phyloP scores from a whole-genome alignment of 2,329 filamentous ascomycete genomes.

The Fusarium sororula region DNA sequence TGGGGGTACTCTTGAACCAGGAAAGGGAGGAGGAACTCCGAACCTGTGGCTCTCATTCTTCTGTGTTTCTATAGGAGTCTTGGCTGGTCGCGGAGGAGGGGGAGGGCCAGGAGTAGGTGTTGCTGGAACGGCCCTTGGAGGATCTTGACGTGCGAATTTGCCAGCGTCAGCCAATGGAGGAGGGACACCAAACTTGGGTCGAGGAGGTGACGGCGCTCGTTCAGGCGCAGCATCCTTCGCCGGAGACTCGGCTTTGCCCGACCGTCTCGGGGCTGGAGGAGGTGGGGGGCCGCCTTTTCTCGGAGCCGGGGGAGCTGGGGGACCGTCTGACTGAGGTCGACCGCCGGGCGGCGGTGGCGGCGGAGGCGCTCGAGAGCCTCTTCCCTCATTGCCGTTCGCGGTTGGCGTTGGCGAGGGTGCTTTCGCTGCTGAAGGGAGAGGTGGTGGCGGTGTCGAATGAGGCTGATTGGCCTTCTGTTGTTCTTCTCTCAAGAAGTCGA shows the following conservation, averaged over 20 bases:
- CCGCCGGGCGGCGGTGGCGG: slow-evolving; percentile 49
- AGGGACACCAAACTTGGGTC: slow-evolving; percentile 81
- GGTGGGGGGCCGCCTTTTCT: slow-evolving; percentile 46
- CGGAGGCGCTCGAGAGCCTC: slow-evolving; percentile 48
- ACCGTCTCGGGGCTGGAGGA: slow-evolving; percentile 64
- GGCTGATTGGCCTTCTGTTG: slow-evolving; percentile 52
- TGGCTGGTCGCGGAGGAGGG: slow-evolving; percentile 63
- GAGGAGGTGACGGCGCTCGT: slow-evolving; percentile 74
- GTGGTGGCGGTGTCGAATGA: slow-evolving; percentile 38
- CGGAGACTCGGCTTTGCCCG: slow-evolving; percentile 59
- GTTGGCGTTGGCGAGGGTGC: slow-evolving; percentile 43
- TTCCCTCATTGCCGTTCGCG: slow-evolving; percentile 45
- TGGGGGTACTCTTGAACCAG: slow-evolving; percentile 76
- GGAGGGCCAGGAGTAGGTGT: slow-evolving; percentile 46
- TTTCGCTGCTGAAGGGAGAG: slow-evolving; percentile 38
- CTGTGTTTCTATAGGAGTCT: slow-evolving; percentile 69
- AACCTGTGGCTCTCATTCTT: slow-evolving; percentile 68
- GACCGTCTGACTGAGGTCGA: slow-evolving; percentile 39
- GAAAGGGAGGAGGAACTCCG: slow-evolving; percentile 82
- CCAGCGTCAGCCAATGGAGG: slow-evolving; percentile 91
- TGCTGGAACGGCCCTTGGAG: slow-evolving; percentile 41
- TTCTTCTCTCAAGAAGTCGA: slow-evolving; percentile 69
- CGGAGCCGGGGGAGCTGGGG: slow-evolving; percentile 44
- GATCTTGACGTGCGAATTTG: slow-evolving; percentile 74
- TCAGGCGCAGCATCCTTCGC: slow-evolving; percentile 58